phyloP scores from a whole-genome alignment of 768 basidiomycete genomes.

The Suillus plorans region DNA sequence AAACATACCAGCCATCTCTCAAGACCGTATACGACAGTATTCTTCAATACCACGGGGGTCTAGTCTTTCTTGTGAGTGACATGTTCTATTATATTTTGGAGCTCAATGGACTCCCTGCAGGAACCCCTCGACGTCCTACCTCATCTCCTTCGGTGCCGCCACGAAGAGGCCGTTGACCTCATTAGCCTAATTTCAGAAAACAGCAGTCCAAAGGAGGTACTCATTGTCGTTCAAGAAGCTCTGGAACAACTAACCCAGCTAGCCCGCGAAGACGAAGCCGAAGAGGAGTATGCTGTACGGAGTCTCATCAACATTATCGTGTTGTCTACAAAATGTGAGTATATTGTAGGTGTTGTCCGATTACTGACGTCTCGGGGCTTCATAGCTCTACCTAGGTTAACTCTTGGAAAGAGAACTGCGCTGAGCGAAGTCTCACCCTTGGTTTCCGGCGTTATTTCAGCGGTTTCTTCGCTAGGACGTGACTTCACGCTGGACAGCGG shows the following conservation, averaged over 20 bases:
- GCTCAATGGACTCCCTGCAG: slow-evolving; percentile 19
- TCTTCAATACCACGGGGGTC: slow-evolving; percentile 12
- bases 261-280: slow-evolving; percentile 15
- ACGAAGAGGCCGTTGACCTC: slow-evolving; percentile 31
- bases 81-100: not conserved
- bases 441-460: slow-evolving; percentile 12
- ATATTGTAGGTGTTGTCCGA: not conserved
- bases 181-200: slow-evolving; percentile 30
- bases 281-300: slow-evolving; percentile 21
- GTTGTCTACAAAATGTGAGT: slow-evolving; percentile 25
- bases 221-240: slow-evolving; percentile 41
- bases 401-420: slow-evolving; percentile 22
- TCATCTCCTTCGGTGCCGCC: slow-evolving; percentile 30
- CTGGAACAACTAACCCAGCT: slow-evolving; percentile 31
- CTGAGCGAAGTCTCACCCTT: slow-evolving; percentile 22
- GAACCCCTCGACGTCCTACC: slow-evolving; percentile 42
- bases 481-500: slow-evolving; percentile 15
- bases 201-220: slow-evolving; percentile 40
- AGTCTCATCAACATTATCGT: slow-evolving; percentile 15
- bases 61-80: slow-evolving; percentile 19
- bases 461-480: slow-evolving; percentile 20
- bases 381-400: slow-evolving; percentile 26
- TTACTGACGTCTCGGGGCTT: not conserved
- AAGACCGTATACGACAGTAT: slow-evolving; percentile 18
- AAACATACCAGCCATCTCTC: slow-evolving; percentile 13